Evolutionary conservation across 805 yeast genomes (phyloP).

Genomic region (Citeromyces matritensis): DNA sequence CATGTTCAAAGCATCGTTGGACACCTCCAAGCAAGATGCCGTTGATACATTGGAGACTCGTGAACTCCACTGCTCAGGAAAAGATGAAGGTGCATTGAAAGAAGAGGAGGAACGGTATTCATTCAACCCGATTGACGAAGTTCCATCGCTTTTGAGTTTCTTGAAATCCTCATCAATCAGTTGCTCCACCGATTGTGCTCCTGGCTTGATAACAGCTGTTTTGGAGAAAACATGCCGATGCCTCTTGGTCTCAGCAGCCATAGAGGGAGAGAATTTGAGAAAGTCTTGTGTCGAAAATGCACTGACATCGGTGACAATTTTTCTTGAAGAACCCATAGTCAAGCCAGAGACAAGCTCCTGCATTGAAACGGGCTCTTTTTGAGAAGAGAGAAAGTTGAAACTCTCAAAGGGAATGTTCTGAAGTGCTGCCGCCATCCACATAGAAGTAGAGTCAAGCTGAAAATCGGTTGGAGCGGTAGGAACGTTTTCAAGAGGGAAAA

Average conservation of each 20-base stretch:
- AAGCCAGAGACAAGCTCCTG: conserved; percentile 24
- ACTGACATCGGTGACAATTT: conserved; percentile 6
- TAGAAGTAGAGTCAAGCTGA: conserved; percentile 10
- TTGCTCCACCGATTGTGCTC: conserved; percentile 1
- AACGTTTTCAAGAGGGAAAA: conserved; percentile 32
- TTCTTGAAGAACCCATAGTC: conserved; percentile 22
- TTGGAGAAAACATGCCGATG: conserved; percentile 11
- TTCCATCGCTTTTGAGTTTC: no score
- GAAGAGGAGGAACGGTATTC: conserved; percentile 4
- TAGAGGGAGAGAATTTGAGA: background rate
- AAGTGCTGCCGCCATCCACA: conserved; percentile 28
- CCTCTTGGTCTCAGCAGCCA: conserved; percentile 1
- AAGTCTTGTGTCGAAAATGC: no score
- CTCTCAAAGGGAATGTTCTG: conserved; percentile 28
- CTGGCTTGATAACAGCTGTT: conserved; percentile 10
- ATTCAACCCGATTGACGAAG: conserved; percentile 5
- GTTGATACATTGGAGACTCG: no score
- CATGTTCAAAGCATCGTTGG: conserved; percentile 10
- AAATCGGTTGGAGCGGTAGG: conserved; percentile 8
- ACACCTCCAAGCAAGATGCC: conserved; percentile 8
- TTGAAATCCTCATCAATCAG: background rate
- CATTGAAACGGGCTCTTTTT: conserved; percentile 21
- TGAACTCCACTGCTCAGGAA: no score
- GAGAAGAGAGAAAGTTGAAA: conserved; percentile 22
- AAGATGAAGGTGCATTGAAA: conserved; percentile 6